Conservation (phyloP, 73 alveolate genomes). For the Tetrahymena thermophila region DNA sequence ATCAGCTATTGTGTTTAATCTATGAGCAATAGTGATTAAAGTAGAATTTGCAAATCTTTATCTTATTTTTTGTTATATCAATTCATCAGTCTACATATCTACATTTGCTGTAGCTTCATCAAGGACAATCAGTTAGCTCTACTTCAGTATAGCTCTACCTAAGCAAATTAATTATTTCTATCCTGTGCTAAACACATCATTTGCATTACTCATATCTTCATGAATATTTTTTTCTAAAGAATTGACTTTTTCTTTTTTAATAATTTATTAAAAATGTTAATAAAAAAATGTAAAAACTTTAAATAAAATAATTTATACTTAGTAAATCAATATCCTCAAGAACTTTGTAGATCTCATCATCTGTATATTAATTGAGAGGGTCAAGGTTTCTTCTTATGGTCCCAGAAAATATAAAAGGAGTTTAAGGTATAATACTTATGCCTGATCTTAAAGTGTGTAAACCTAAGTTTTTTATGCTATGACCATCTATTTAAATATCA, state of each 20-base stretch:
- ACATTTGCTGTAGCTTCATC: slow-evolving; percentile 73
- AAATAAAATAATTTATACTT: background rate
- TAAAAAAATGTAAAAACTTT: background rate
- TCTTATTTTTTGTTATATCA: slow-evolving; percentile 45
- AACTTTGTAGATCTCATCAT: slow-evolving; percentile 46
- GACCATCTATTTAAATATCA: slow-evolving; percentile 69
- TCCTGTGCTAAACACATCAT: slow-evolving; percentile 34
- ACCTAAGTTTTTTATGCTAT: slow-evolving; percentile 57
- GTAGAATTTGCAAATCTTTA: slow-evolving; percentile 49
- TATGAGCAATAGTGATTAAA: slow-evolving; percentile 64
- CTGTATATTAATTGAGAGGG: slow-evolving; percentile 61
- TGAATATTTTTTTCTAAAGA: slow-evolving; percentile 1
- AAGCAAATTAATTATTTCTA: slow-evolving; percentile 69
- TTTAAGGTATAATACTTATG: slow-evolving; percentile 70
- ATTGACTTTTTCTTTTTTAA: slow-evolving; percentile 13
- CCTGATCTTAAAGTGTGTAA: slow-evolving; percentile 63
- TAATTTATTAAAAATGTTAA: background rate
- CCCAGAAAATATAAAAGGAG: slow-evolving; percentile 61
- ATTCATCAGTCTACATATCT: slow-evolving; percentile 62
- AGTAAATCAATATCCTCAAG: slow-evolving; percentile 46
- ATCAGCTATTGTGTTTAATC: slow-evolving; percentile 17
- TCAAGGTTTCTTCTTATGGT: slow-evolving; percentile 72
- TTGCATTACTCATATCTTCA: slow-evolving; percentile 49
- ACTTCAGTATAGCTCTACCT: slow-evolving; percentile 55
- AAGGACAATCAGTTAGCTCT: slow-evolving; percentile 54